Base-by-base conservation (phyloP, 139 green algal species). In the Zygnema circumcarinatum region DNA sequence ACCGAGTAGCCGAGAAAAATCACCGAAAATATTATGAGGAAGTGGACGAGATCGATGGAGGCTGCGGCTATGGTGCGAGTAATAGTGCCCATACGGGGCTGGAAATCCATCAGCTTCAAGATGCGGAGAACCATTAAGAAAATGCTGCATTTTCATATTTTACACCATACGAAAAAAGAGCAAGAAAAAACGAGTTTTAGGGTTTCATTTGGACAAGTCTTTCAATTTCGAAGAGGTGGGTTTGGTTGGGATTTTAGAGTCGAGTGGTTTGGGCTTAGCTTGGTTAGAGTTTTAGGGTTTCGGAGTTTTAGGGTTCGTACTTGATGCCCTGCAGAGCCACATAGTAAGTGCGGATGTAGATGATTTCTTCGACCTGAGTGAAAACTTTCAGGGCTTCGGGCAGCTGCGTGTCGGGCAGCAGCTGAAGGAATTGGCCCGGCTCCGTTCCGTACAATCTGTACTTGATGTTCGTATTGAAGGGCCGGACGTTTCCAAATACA, bases 21-120 rank as follows among this genome's bases (percentile, higher is more conserved):
- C 81, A 95, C 94, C 88, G 90, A 89, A 1, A 90, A 93, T 32
- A 98, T 93, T 33, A 97, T 90, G 56, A 93, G 91, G 68, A 98
- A 98, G 87, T 98, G 94, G 41, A 96, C 86, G 31, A 98, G 93
- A 81, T 98, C 95, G 38, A 94, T 92, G 0, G 90, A 92, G 0
- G 95, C 93, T 42, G 95, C 89, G 72, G 92, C 92, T 42, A 98
- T 89, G 1, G 95, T 96, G 42, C 93, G 93, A 0, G 94, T 98
- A 31, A 98, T 93, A 11, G 96, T 93, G 20, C 94, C 94, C 54
- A 96, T 89, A 2, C 95, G 92, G 0, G 95, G 94, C 93, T 98
- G 95, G 93, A 98, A 98, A 92, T 98, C 92, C 95, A 98, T 97
- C 41, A 93, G 92, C 89, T 95, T 95, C 68, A 98, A 88, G 79